phyloP scores from a whole-genome alignment of 2,329 filamentous ascomycete genomes.

The Botrytis aclada region DNA sequence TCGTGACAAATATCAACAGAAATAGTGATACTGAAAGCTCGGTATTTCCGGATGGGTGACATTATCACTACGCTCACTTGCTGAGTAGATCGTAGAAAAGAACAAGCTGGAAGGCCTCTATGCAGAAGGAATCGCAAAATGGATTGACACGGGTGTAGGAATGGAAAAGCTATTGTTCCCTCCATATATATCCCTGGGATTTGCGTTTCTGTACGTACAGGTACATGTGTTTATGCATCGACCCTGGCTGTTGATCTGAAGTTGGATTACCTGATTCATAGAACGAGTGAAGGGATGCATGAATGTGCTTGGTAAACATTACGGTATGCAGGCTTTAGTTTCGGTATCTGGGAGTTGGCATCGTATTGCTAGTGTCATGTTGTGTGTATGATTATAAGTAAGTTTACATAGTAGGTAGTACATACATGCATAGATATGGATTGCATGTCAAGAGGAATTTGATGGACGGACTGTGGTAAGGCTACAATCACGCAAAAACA shows the following conservation, averaged over 20 bases:
- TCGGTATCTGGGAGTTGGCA: neutral
- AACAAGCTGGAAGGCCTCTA: neutral
- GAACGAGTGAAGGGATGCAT: neutral
- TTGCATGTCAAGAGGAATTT: neutral
- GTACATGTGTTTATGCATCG: neutral
- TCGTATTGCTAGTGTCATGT: neutral
- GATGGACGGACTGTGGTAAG: neutral
- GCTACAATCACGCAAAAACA: neutral
- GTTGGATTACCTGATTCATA: neutral
- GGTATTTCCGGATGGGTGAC: neutral
- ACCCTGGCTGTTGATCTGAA: neutral
- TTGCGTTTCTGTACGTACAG: neutral
- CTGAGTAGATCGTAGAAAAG: neutral
- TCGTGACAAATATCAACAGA: neutral
- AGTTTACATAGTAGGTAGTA: neutral
- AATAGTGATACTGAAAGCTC: neutral
- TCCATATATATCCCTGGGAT: neutral
- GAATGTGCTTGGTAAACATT: neutral
- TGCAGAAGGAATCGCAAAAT: neutral
- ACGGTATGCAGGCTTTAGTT: neutral
- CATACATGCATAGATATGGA: neutral
- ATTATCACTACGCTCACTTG: neutral
- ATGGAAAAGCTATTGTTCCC: constrained; percentile 5
- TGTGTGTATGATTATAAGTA: neutral
- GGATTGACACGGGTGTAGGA: neutral